Evolutionary conservation across 192 early-diverging fungal species (phyloP), one percentile per base, ranked within the genome.

Genomic region (Coemansia sp.): DNA sequence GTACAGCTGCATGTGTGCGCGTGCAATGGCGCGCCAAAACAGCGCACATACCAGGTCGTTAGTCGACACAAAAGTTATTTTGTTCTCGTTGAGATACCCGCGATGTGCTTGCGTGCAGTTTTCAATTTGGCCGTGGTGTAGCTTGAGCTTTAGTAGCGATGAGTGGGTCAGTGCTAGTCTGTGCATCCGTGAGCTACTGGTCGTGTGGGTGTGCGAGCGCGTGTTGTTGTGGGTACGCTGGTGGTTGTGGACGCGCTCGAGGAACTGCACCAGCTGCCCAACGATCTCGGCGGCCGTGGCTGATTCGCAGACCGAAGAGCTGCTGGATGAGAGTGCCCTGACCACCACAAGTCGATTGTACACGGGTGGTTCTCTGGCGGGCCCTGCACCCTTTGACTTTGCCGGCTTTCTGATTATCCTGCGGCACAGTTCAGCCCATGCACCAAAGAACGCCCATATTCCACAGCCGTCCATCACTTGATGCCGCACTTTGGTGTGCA

Each of bases 1-100:
- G 9, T 44, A 18, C 1, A 50, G 3, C 2, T 4, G 17, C 2
- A 26, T 9, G 35, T 70, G 60, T 1, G 60, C 67, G 2, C 67
- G 67, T 17, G 67, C 40, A 20, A 64, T 59, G 14, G 67, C 67
- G 13, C 60, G 67, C 60, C 67, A 70, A 41, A 70, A 58, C 17
- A 63, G 8, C 1, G 67, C 51, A 14, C 60, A 53, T 0, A 63
- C 10, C 2, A 70, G 55, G 19, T 70, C 67, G 27, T 58, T 64
- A 1, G 60, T 63, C n/a, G 67, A 63, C n/a, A 70, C 51, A 22
- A 40, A 63, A 1, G n/a, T 22, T 9, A 52, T 43, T 20, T 28
- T 38, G 51, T 70, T 43, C 3, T 28, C 27, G 9, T 14, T 9
- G 2, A 48, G 25, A 29, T 49, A 53, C 3, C n/a, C 7, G 1